phyloP scores from a whole-genome alignment of 352 stramenopile species.

The Pythium plurisporium region DNA sequence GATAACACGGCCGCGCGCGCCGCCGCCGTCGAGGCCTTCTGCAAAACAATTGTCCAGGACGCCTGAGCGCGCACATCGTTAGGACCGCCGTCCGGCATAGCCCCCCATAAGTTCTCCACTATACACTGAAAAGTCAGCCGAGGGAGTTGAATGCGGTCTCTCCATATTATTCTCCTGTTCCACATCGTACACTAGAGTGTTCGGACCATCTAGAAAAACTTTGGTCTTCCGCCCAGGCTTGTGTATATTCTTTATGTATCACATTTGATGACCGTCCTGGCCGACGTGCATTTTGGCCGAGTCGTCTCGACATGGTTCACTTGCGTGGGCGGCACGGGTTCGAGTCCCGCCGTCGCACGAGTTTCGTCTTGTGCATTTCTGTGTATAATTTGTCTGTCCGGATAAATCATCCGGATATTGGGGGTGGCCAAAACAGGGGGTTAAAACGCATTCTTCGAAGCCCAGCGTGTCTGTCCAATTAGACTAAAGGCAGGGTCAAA shows the following conservation, averaged over 20 bases:
- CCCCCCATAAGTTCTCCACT: too few relatives aligned
- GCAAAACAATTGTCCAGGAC: conserved; percentile 63
- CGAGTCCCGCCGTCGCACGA: conserved; percentile 34
- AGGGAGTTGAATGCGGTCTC: too few relatives aligned
- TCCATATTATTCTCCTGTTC: too few relatives aligned
- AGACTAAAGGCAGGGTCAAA: conserved; percentile 90
- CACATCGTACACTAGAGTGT: too few relatives aligned
- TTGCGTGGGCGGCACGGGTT: conserved; percentile 40
- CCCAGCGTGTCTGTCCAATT: conserved; percentile 85
- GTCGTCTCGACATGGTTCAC: conserved; percentile 15
- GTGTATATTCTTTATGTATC: conserved; percentile 24
- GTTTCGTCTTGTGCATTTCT: conserved; percentile 13
- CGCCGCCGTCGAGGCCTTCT: conserved; percentile 70
- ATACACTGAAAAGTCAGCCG: too few relatives aligned
- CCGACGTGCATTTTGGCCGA: conserved; percentile 21
- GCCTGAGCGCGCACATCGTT: too few relatives aligned
- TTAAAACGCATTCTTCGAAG: conserved; percentile 79
- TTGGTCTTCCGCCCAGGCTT: neutral
- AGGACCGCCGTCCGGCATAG: too few relatives aligned
- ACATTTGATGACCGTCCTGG: neutral
- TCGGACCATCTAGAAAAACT: neutral
- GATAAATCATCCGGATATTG: conserved; percentile 15
- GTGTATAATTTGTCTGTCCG: conserved; percentile 1
- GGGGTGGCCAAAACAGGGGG: too few relatives aligned
- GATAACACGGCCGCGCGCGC: conserved; percentile 55